A percentile compares a stretch with the other conserved stretches of the same genome.
phyloP scores from a whole-genome alignment of 2,329 filamentous ascomycete species.

The Hypoxylon sp. region DNA sequence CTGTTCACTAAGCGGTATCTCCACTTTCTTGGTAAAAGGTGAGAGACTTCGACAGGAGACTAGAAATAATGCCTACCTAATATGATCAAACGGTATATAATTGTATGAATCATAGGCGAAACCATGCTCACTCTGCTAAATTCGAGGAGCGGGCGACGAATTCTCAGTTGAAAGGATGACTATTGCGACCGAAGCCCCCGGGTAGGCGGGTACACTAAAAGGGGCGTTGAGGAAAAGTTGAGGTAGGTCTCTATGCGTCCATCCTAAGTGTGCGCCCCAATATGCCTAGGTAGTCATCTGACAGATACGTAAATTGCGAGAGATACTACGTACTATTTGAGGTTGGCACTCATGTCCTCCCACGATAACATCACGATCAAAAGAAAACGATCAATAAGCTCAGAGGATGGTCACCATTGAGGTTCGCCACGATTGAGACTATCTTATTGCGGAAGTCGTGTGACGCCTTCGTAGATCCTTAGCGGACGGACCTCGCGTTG shows the following conservation, averaged over 20 bases:
- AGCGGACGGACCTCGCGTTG: background rate
- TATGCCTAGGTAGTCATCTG: background rate
- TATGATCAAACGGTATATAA: background rate
- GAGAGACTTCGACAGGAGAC: background rate
- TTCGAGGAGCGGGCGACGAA: background rate
- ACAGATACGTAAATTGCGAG: background rate
- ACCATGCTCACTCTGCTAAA: background rate
- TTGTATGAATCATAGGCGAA: background rate
- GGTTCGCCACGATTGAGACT: background rate
- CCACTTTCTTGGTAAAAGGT: background rate
- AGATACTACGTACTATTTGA: background rate
- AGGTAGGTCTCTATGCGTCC: background rate
- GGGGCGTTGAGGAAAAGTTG: background rate
- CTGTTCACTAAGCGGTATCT: background rate
- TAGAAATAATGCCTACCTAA: background rate
- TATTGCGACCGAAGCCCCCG: background rate
- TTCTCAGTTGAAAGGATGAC: background rate
- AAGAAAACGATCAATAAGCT: background rate
- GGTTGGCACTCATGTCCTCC: background rate
- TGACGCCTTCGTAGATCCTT: constrained; percentile 1
- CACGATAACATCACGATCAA: background rate
- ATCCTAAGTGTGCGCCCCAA: background rate
- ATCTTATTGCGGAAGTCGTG: background rate
- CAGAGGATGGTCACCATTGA: background rate
- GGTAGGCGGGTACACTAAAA: background rate